Base-by-base conservation (phyloP, 495 filamentous ascomycete species). In the Neurospora terricola region DNA sequence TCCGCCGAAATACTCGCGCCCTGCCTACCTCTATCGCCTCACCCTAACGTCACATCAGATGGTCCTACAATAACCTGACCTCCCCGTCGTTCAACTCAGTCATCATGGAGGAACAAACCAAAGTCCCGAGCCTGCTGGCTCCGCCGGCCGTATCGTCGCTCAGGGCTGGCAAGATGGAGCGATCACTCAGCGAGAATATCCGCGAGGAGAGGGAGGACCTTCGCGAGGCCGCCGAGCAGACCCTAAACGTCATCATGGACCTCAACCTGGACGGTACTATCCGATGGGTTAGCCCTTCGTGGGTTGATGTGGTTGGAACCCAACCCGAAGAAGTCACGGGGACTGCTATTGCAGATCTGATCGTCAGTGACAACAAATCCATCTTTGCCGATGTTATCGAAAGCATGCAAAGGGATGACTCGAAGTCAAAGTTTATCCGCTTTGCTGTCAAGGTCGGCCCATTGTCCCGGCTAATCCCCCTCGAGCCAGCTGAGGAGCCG, bases 261-360 rank as follows among this genome's bases (percentile, higher is more conserved):
- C 87, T 99, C 70, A 92, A 91, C 76, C 86, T 98, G 69, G 92
- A 97, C 76, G 93, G 93, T 69, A 90, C 88, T 45, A 91, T 99
- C 76, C 89, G 92, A 78, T 98, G 96, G 93, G 94, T 96, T 73
- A 98, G 95, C 81, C 92, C 94, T 10, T 97, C 94, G n/a, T 99
- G 96, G 96, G 88, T 88, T 72, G 93, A 97, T 77, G 92, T 99
- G 62, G 90, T 98, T 68, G 96, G 96, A 69, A 94, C 92, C 5
- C 77, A 86, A 54, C 88, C 89, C 21, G 89, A 91, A 18, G 87
- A 91, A 14, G 90, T 98, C 69, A 85, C 91, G 70, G 92, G 92
- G 69, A 91, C 88, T 70, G 83, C 91, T 69, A 94, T 99, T 74
- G 87, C 92, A 38, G 92, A 97, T 43, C 79, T 98, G 27, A 84